Conservation (phyloP, 345 rosid species). For the Lumnitzera littorea region DNA sequence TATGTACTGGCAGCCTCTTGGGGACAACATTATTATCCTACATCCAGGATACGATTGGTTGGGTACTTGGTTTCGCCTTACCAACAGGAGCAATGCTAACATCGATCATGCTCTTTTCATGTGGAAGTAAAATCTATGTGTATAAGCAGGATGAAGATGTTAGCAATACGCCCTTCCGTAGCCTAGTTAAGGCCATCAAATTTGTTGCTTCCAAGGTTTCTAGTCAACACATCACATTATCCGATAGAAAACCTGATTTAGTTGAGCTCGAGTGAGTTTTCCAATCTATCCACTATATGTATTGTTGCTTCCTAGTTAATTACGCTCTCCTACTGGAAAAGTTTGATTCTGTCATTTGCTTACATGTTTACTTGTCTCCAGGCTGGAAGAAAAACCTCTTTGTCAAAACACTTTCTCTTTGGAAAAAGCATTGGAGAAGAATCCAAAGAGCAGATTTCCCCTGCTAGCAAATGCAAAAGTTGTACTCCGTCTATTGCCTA, state of each 20-base stretch:
- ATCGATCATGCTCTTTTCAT: constrained; percentile 40
- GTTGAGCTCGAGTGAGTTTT: constrained; percentile 76
- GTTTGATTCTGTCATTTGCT: neutral
- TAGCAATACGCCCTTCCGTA: constrained; percentile 16
- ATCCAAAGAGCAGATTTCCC: constrained; percentile 5
- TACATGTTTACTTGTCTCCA: constrained; percentile 15
- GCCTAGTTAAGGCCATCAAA: constrained; percentile 27
- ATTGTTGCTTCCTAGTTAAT: neutral
- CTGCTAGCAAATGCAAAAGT: constrained; percentile 34
- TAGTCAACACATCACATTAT: constrained; percentile 29
- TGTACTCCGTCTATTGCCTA: constrained; percentile 57
- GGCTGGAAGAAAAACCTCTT: constrained; percentile 82
- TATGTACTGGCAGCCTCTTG: constrained; percentile 77
- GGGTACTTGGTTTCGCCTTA: constrained; percentile 86
- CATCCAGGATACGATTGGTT: constrained; percentile 82
- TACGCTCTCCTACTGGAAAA: too few relatives aligned
- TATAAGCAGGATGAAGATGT: constrained; percentile 20
- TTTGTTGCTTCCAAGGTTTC: constrained; percentile 18
- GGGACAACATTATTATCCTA: constrained; percentile 84
- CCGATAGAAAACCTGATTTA: constrained; percentile 27
- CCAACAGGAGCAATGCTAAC: constrained; percentile 66
- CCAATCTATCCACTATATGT: neutral
- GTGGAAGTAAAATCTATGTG: constrained; percentile 48
- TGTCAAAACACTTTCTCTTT: constrained; percentile 23
- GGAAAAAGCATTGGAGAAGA: constrained; percentile 2